Conservation (phyloP, 768 basidiomycete species). For the Gloeostereum incarnatum region DNA sequence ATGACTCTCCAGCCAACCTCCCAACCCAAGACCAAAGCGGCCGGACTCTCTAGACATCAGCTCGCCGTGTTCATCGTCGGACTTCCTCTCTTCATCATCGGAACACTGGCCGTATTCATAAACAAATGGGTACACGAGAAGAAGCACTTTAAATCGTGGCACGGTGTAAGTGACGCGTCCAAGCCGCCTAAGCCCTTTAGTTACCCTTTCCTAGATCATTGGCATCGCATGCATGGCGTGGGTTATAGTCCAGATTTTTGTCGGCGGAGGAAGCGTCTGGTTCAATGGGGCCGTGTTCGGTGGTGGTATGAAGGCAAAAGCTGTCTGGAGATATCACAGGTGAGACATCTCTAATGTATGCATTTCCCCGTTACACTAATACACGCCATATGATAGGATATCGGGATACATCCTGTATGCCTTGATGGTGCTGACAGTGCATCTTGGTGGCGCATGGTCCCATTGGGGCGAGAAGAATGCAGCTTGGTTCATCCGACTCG, state of each 20-base stretch:
- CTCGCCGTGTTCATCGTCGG: conserved; percentile 44
- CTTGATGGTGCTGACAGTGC: conserved; percentile 46
- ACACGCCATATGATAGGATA: conserved; percentile 26
- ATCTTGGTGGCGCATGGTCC: conserved; percentile 69
- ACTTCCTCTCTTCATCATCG: conserved; percentile 47
- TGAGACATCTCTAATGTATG: conserved; percentile 13
- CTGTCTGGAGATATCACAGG: conserved; percentile 82
- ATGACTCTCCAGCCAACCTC: conserved; percentile 70
- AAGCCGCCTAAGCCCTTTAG: not conserved
- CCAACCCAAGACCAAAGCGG: conserved; percentile 52
- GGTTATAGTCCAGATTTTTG: conserved; percentile 47
- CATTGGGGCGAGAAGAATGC: conserved; percentile 38
- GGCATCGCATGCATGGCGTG: conserved; percentile 56
- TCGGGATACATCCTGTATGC: conserved; percentile 70
- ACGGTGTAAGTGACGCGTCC: conserved; percentile 41
- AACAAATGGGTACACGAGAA: conserved; percentile 46
- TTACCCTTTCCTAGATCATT: conserved; percentile 32
- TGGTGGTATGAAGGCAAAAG: conserved; percentile 61
- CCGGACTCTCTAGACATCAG: conserved; percentile 66
- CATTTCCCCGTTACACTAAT: conserved; percentile 1
- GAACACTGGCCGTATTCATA: conserved; percentile 50
- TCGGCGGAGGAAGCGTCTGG: conserved; percentile 79
- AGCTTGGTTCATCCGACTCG: conserved; percentile 26
- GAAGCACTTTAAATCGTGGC: conserved; percentile 66
- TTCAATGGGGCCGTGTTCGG: conserved; percentile 61